Conservation (phyloP, 768 basidiomycete species). For the Termitomyces sp. region DNA sequence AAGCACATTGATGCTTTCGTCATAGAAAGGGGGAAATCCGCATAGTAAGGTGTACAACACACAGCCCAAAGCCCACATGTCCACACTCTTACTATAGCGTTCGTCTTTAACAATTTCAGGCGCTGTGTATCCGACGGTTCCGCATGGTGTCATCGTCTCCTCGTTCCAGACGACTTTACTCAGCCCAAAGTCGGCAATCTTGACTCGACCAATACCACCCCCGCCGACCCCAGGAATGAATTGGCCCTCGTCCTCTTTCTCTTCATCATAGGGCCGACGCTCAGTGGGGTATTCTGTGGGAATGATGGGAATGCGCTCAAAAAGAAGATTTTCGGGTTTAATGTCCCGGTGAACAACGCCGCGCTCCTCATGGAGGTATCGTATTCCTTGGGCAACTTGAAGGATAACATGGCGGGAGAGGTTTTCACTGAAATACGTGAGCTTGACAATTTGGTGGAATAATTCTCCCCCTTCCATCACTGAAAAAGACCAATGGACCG, state of each 20-base stretch:
- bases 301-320: conserved; percentile 87
- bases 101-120: conserved; percentile 99
- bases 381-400: conserved; percentile 91
- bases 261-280: conserved; percentile 91
- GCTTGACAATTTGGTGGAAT: conserved; percentile 98
- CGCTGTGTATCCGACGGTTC: conserved; percentile 99
- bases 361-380: conserved; percentile 94
- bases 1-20: conserved; percentile 96
- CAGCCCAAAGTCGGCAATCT: conserved; percentile 98
- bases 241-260: conserved; percentile 98
- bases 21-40: conserved; percentile 98
- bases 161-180: conserved; percentile 99
- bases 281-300: conserved; percentile 69
- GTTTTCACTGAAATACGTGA: conserved; percentile 97
- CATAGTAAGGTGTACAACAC: conserved; percentile 98
- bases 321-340: conserved; percentile 96
- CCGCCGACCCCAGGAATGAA: conserved; percentile 91
- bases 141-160: conserved; percentile 98
- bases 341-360: conserved; percentile 99
- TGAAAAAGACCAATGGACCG: conserved; percentile 27
- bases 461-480: conserved; percentile 98
- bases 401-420: conserved; percentile 97
- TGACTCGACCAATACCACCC: conserved; percentile 95
- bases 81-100: conserved; percentile 92
- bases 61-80: conserved; percentile 99